Evolutionary conservation across 148 eudicot species (phyloP), one percentile per base, ranked within the genome.

Genomic region (Amaranthus palmeri): DNA sequence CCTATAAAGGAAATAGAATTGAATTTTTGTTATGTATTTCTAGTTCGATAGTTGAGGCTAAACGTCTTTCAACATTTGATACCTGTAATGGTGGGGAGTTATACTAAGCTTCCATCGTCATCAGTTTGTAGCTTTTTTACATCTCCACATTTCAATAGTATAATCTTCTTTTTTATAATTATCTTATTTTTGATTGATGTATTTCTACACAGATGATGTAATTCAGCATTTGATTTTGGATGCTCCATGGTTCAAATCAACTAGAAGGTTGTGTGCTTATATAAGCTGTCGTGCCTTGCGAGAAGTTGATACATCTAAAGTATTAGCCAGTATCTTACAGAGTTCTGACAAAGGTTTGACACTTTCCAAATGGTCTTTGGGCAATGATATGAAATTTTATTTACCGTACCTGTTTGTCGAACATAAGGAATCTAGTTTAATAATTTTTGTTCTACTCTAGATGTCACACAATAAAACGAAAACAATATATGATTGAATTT

Each of bases 231-330:
- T 77, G 57, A 81, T 95, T 54, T 69, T 95, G 78, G 89, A 88
- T 63, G 86, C 99, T 79, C 92, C 97, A 11, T 95, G 99, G 99
- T 95, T 89, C 76, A 88, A 87, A 83, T 83, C 90, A 62, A 83
- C 92, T 81, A 83, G 71, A 78, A 80, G 96, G 54, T 76, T 95
- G 47, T 91, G 99, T 81, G 99, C 97, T 53, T 95, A 95, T 74
- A 91, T 95, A 70, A 91, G 99, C 78, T 95, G 99, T 72, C 83
- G 79, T 71, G 82, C 99, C 61, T 81, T 95, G 47, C 78, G 97
- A 84, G 99, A 95, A 88, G 99, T 95, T 56, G 93, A 95, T 77
- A 95, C 99, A 45, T 80, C 85, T 42, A 83, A 61, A 74, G 14
- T 95, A 43, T 77, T 95, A 81, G 74, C 87, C 10, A 79, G 83